These are phyloP conservation scores for Sclerotinia borealis DNA, from an alignment of 2,329 filamentous ascomycete species.

Conservation along the genomic window DNA sequence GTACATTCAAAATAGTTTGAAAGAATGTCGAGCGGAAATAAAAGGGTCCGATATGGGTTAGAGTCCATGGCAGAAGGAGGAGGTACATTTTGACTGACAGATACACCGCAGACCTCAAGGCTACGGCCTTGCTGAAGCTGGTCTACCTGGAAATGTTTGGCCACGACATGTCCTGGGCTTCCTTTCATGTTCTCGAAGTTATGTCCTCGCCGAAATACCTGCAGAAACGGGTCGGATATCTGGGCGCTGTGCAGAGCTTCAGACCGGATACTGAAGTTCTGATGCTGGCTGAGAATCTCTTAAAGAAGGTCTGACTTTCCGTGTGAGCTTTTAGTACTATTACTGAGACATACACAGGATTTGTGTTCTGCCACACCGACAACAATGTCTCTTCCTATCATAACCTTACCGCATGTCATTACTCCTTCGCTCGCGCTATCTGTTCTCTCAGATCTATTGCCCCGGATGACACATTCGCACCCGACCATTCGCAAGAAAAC, in stretches of 20 bases:
- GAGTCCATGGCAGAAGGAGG: constrained; percentile 23
- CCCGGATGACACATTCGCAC: constrained; percentile 79
- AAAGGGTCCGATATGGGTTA: constrained; percentile 86
- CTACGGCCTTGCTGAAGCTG: constrained; percentile 89
- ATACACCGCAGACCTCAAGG: constrained; percentile 69
- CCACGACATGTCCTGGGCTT: constrained; percentile 99
- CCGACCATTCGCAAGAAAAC: constrained; percentile 90
- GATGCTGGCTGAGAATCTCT: constrained; percentile 92
- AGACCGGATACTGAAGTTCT: constrained; percentile 91
- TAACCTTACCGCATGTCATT: constrained; percentile 89
- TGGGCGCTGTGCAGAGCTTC: constrained; percentile 94
- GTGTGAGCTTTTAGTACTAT: neutral
- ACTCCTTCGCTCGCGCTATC: constrained; percentile 89
- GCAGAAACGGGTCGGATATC: constrained; percentile 91
- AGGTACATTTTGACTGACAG: constrained; percentile 13
- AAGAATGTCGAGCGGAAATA: constrained; percentile 93
- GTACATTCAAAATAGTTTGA: constrained; percentile 87
- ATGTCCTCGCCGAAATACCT: constrained; percentile 95
- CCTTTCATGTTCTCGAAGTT: constrained; percentile 96
- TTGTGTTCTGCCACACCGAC: constrained; percentile 65
- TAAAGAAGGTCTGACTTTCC: constrained; percentile 68
- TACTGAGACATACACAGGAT: constrained; percentile 46
- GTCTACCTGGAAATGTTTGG: constrained; percentile 99
- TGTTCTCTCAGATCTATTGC: constrained; percentile 77
- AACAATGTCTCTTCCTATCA: constrained; percentile 78